Base-by-base conservation (phyloP, 345 rosid genomes). In the Gossypium stocksii region DNA sequence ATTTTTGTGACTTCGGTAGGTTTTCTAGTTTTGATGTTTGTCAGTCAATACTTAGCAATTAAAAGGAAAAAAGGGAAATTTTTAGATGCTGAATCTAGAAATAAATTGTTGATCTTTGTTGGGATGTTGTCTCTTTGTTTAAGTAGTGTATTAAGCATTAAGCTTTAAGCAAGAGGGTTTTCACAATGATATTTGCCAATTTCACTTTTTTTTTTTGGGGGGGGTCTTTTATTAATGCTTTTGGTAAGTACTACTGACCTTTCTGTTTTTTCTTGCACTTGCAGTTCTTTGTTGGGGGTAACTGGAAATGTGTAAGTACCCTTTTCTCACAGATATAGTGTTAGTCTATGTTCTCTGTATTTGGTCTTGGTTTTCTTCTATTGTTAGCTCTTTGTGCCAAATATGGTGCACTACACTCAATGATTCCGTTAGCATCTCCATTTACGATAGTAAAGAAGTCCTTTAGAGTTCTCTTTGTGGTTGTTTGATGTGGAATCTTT, bases 221-320 rank as follows among this genome's bases (percentile, higher is more conserved):
- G 41, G 41, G 7, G 53, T 9, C 5, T 17, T n/a, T 56, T 38
- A n/a, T 70, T 72, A 19, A 57, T 6, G 62, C 15, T 22, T 11
- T 57, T 22, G 13, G 6, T 57, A 57, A 57, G 62, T 57, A 23
- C 62, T 57, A 23, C 62, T 57, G 27, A 20, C 11, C 62, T 22
- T 51, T 74, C 43, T 10, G 14, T 23, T 57, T 65, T 16, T 52
- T 46, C 34, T 68, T 56, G 23, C 7, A 19, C 20, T 84, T 86
- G 93, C 97, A 95, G 99, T 95, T 95, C 81, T 95, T 95, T 80
- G 98, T 95, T 75, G 99, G 99, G 56, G 99, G 99, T 70, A 95
- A 95, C 85, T 95, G 99, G 99, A 95, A 95, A 72, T 95, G 99
- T 83, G 99, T 95, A 90, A 89, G 99, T 81, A 34, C 63, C 68